Conservation (phyloP, 2,329 filamentous ascomycete genomes). For the Phialemoniopsis sp. region DNA sequence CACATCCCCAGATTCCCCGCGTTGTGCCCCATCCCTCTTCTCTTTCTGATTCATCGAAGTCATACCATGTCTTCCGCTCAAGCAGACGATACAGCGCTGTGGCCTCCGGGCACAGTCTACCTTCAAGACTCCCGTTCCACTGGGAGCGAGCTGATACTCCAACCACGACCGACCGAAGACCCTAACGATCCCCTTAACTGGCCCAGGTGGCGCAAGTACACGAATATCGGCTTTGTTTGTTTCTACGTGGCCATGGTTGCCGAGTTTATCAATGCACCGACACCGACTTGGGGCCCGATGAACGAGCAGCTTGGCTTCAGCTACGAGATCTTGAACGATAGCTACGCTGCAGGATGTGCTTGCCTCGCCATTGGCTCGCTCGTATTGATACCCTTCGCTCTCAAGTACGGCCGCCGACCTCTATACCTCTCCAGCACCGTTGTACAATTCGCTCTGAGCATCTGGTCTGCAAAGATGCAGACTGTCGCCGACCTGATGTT, state of each 20-base stretch:
- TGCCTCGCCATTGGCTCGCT: conserved; percentile 12
- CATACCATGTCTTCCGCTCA: no score
- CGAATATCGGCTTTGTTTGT: conserved; percentile 1
- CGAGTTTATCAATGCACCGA: conserved; percentile 1
- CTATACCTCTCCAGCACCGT: conserved; percentile 15
- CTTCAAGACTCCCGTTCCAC: no score
- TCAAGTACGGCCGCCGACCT: conserved; percentile 16
- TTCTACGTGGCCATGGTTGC: conserved; percentile 1
- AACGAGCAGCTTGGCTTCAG: conserved; percentile 12
- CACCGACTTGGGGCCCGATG: conserved; percentile 7
- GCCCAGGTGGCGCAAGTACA: conserved; percentile 3
- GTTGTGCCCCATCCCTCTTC: no score
- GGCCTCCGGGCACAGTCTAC: no score
- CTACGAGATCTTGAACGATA: conserved; percentile 12
- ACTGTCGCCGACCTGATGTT: conserved; percentile 13
- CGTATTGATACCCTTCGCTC: conserved; percentile 14
- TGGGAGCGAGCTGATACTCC: not conserved
- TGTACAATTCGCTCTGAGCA: conserved; percentile 11
- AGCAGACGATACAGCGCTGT: no score
- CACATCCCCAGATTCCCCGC: no score
- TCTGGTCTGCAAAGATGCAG: conserved; percentile 12
- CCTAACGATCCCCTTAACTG: conserved; percentile 8
- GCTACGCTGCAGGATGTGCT: conserved; percentile 17
- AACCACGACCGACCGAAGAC: conserved; percentile 5
- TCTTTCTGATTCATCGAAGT: no score